These are phyloP conservation scores for Tylopilus felleus DNA, from an alignment of 768 basidiomycete species.

Conservation along the genomic window DNA sequence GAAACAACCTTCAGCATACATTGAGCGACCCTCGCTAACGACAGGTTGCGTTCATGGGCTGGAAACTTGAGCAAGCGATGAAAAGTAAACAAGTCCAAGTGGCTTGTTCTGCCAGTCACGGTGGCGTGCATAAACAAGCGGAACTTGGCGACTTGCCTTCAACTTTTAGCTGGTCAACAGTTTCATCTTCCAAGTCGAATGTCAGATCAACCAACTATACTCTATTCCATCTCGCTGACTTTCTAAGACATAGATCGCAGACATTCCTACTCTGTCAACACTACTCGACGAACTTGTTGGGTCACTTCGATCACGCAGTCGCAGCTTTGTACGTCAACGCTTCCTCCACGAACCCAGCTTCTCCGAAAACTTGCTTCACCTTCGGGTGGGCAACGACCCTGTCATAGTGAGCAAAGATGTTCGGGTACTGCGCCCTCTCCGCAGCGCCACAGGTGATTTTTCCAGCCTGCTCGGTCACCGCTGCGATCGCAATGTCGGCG, in stretches of 20 bases:
- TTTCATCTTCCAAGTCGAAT: too few relatives aligned
- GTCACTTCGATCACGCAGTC: background rate
- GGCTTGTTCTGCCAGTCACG: background rate
- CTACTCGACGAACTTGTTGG: background rate
- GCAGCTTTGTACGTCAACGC: conserved; percentile 9
- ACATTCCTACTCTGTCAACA: background rate
- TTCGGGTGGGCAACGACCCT: conserved; percentile 19
- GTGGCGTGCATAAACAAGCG: conserved; percentile 9
- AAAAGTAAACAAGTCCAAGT: background rate
- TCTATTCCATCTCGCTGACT: background rate
- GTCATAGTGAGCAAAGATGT: conserved; percentile 25
- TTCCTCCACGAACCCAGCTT: conserved; percentile 19
- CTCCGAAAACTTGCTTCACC: conserved; percentile 18
- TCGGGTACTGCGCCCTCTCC: conserved; percentile 27
- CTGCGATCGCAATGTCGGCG: conserved; percentile 26
- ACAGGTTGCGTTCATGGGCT: background rate
- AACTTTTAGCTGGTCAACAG: too few relatives aligned
- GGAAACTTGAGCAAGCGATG: background rate
- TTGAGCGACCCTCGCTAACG: background rate
- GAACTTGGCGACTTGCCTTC: background rate
- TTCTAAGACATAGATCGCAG: background rate
- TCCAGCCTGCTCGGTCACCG: conserved; percentile 20
- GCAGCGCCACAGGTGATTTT: conserved; percentile 23
- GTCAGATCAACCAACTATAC: background rate
- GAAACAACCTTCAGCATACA: background rate